Percentiles rank a stretch among this genome's conserved stretches.
phyloP scores from a whole-genome alignment of 2,329 filamentous ascomycete genomes.

The Cladophialophora bantiana region DNA sequence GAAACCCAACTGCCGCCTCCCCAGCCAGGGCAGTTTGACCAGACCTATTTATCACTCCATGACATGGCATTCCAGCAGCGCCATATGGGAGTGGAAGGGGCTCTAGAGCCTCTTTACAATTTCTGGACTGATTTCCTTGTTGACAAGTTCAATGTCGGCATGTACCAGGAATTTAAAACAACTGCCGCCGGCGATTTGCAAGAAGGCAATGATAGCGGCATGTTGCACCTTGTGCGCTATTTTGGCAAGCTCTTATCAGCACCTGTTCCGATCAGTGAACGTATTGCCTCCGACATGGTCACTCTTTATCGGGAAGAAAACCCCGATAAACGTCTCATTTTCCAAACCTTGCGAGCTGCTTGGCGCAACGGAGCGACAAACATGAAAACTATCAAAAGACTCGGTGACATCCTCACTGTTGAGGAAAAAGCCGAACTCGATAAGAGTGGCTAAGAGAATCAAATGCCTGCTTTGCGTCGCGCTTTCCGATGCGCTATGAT shows the following conservation, averaged over 20 bases:
- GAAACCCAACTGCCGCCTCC: constrained; percentile 34
- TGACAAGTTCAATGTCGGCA: constrained; percentile 74
- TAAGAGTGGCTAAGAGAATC: constrained; percentile 33
- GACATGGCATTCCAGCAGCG: constrained; percentile 42
- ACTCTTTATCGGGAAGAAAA: constrained; percentile 60
- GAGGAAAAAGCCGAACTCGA: constrained; percentile 59
- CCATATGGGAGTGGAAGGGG: constrained; percentile 52
- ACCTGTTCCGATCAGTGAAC: constrained; percentile 58
- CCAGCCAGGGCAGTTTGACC: constrained; percentile 44
- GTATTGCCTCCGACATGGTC: constrained; percentile 63
- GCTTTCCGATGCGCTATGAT: constrained; percentile 6
- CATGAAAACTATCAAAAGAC: constrained; percentile 63
- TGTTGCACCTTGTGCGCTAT: constrained; percentile 69
- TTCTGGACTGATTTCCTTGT: constrained; percentile 78
- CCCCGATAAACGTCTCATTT: constrained; percentile 53
- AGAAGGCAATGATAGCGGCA: constrained; percentile 61
- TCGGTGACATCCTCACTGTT: constrained; percentile 60
- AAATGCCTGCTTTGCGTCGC: not conserved
- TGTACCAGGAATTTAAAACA: constrained; percentile 77
- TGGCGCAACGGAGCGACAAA: constrained; percentile 63
- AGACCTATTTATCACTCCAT: constrained; percentile 41
- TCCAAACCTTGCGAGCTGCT: constrained; percentile 59
- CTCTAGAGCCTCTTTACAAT: constrained; percentile 63
- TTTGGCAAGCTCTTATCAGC: constrained; percentile 66
- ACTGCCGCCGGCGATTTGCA: constrained; percentile 70